Base-by-base conservation (phyloP, 169 alveolate genomes). In the Plasmodium adleri region DNA sequence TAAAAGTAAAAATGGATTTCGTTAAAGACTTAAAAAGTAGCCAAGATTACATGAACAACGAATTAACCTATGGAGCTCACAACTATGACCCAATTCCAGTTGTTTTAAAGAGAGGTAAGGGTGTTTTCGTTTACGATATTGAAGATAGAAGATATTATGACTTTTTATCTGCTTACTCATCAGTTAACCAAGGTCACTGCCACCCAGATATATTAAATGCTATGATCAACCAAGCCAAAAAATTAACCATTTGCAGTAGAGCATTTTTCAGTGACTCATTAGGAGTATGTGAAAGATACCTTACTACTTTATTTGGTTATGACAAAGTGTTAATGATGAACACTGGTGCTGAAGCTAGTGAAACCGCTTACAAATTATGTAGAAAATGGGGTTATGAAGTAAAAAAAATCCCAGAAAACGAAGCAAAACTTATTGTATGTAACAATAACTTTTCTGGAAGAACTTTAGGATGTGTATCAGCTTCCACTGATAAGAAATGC, bases 331-430 rank as follows among this genome's bases (percentile, higher is more conserved):
- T 97, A 50, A 97, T 97, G 52, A 96, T 97, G 98, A 98, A 96
- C 86, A 94, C 98, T 0, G 99, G 99, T 63, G 98, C 96, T 0
- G 98, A 95, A 74, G 98, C 98, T 5, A 97, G 97, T 26, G 99
- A 98, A 88, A 94, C 98, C 1, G 98, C 99, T 39, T 92, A 95
- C 62, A 98, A 98, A 90, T 74, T 96, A 22, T 97, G 98, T 3
- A 96, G 99, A 73, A 95, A 98, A 88, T 98, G 99, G 99, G 99
- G 97, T 9, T 98, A 98, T 87, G 97, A 93, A 17, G 96, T 94
- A 59, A 98, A 98, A 92, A 96, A 96, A 24, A 93, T 96, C 24
- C 97, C 97, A 3, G 95, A 95, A 50, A 90, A 96, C 88, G 7
- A 83, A 72, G 99, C 99, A 1, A 87, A 91, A 54, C 93, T 97